Conservation (phyloP, 2,329 filamentous ascomycete species). For the Verticillium isaacii region DNA sequence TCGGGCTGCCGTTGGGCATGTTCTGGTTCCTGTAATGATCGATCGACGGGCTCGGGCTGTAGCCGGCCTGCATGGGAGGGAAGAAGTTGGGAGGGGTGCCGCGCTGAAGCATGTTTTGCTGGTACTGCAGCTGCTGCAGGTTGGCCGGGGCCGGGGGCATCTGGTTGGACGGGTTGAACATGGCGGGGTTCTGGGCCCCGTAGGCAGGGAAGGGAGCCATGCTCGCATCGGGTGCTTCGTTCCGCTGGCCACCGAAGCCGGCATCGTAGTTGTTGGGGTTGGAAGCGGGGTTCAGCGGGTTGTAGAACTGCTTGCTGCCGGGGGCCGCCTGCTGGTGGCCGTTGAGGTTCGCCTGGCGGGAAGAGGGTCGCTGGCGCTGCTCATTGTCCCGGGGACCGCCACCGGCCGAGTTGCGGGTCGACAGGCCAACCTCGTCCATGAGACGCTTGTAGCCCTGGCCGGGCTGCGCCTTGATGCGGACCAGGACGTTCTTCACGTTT, state of each 20-base stretch:
- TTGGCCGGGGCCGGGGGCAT: constrained; percentile 40
- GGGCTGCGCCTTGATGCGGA: constrained; percentile 88
- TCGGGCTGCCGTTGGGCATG: constrained; percentile 46
- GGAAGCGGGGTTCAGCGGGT: constrained; percentile 37
- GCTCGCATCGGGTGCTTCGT: constrained; percentile 46
- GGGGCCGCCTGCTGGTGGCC: constrained; percentile 25
- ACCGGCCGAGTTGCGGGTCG: constrained; percentile 50
- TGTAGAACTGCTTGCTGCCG: constrained; percentile 47
- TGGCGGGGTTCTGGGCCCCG: constrained; percentile 40
- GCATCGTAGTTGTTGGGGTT: constrained; percentile 42
- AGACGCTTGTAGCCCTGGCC: constrained; percentile 95
- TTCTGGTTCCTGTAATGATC: constrained; percentile 53
- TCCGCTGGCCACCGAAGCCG: constrained; percentile 44
- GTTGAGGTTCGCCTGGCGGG: constrained; percentile 46
- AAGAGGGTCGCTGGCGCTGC: constrained; percentile 51
- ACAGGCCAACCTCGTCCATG: constrained; percentile 97
- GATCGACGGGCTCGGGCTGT: constrained; percentile 40
- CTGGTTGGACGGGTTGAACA: constrained; percentile 44
- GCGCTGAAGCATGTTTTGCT: constrained; percentile 53
- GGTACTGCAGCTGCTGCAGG: constrained; percentile 54
- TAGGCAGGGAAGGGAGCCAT: constrained; percentile 47
- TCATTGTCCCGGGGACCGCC: constrained; percentile 42
- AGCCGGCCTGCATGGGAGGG: constrained; percentile 50
- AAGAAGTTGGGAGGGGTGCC: constrained; percentile 51
- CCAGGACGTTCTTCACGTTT: constrained; percentile 83